Evolutionary conservation across 108 stramenopile species (phyloP).

Genomic region (Discostella pseudostelligera): DNA sequence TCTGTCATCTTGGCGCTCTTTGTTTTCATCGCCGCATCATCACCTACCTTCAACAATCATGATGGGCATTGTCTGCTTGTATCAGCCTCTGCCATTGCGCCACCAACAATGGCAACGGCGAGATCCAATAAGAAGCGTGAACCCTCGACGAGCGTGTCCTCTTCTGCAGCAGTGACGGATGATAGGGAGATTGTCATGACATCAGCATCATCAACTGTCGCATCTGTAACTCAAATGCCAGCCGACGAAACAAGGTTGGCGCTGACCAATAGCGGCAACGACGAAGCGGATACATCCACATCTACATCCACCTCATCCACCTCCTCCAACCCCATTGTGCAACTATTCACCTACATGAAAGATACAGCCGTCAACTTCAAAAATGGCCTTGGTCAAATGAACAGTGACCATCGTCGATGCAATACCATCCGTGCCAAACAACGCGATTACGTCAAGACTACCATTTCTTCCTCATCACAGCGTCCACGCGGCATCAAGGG

Average conservation of each 20-base stretch:
- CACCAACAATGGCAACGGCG: neutral
- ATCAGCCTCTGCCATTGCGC: slow-evolving; percentile 8
- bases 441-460: slow-evolving; percentile 25
- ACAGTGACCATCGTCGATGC: slow-evolving; percentile 66
- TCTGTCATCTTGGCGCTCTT: neutral
- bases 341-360: slow-evolving; percentile 62
- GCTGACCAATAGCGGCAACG: neutral
- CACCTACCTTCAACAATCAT: neutral
- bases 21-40: neutral
- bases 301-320: neutral
- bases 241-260: neutral
- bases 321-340: slow-evolving; percentile 48
- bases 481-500: slow-evolving; percentile 40
- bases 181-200: neutral
- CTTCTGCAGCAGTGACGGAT: neutral
- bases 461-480: neutral
- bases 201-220: neutral
- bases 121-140: neutral
- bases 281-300: neutral
- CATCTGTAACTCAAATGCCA: neutral
- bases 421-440: slow-evolving; percentile 70
- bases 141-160: neutral
- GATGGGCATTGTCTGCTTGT: neutral
- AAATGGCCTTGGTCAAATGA: slow-evolving; percentile 58
- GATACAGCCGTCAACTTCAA: slow-evolving; percentile 66